These are phyloP conservation scores for Choricystis sp. DNA, from an alignment of 139 green algal species.

Conservation along the genomic window DNA sequence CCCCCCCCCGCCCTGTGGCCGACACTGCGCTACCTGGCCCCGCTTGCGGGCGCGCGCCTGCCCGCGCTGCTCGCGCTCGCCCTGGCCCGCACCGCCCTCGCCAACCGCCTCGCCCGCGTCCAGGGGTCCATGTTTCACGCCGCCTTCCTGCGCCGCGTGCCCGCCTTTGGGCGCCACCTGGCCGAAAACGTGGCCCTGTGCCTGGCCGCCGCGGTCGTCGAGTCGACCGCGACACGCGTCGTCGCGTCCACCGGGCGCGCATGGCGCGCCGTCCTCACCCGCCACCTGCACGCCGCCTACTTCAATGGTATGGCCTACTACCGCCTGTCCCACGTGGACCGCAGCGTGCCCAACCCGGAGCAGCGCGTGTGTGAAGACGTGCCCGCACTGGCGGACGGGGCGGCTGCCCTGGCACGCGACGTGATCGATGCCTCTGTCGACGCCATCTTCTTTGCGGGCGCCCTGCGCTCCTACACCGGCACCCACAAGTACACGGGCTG, in stretches of 20 bases:
- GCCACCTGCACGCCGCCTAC: background rate
- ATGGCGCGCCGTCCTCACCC: background rate
- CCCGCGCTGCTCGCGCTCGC: slow-evolving; percentile 15
- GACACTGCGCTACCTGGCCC: slow-evolving; percentile 27
- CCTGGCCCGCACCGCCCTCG: slow-evolving; percentile 31
- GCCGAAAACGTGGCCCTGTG: slow-evolving; percentile 48
- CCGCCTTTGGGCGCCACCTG: slow-evolving; percentile 40
- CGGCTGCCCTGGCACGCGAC: slow-evolving; percentile 33
- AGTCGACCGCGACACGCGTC: slow-evolving; percentile 32
- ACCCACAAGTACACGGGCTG: slow-evolving; percentile 42
- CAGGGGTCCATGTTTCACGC: slow-evolving; percentile 54
- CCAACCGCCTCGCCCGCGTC: slow-evolving; percentile 42
- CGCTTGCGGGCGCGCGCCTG: slow-evolving; percentile 17
- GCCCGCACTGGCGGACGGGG: slow-evolving; percentile 27
- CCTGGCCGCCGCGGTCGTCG: slow-evolving; percentile 22
- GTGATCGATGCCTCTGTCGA: slow-evolving; percentile 27
- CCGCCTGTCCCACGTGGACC: slow-evolving; percentile 51
- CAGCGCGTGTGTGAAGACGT: slow-evolving; percentile 57
- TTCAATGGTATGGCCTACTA: slow-evolving; percentile 36
- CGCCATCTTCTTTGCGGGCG: slow-evolving; percentile 37
- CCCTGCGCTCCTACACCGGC: slow-evolving; percentile 35
- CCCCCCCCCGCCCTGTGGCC: slow-evolving; percentile 12
- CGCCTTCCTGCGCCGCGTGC: slow-evolving; percentile 43
- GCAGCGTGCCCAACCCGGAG: slow-evolving; percentile 34
- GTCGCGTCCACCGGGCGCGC: background rate